Base-by-base conservation (phyloP, 805 yeast genomes). In the Starmerella stigmatis region DNA sequence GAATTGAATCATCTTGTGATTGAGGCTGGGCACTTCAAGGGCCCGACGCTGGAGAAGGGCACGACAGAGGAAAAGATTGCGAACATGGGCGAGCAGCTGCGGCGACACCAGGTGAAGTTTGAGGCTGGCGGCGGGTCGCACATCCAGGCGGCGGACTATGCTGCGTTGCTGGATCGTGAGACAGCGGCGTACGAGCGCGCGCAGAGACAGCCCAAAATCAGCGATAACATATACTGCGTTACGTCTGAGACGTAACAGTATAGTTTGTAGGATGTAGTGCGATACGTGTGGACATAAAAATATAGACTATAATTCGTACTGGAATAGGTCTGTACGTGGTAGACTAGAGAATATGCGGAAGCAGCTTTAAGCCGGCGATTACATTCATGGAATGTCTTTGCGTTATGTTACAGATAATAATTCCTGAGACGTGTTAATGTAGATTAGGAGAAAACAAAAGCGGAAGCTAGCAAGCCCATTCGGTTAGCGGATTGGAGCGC, bases 1-100 rank as follows among this genome's bases (percentile, higher is more conserved):
- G 75, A 75, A 47, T 69, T 88, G 47, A 96, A 86, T 54, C 77
- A 75, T 57, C 61, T 84, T 56, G 85, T 86, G 20, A 81, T 81
- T 45, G 80, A 78, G 54, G 60, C 74, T 66, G 86, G 86, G 3
- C 51, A 54, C 17, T 62, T 62, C 52, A 55, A 52, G 32, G 64
- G 64, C 4, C 49, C 49, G 19, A 16, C 23, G 23, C 16, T 33
- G 9, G 5, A 16, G n/a, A 22, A 28, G 8, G 47, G 30, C 13
- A 41, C 49, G 15, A 49, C 46, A 10, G 48, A 42, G 29, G 51
- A 51, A 23, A 51, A 51, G 17, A 51, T 49, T 1, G 43, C 44
- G 15, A 36, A 17, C 9, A 40, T 55, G 49, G 48, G 44, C 9
- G 44, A 31, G n/a, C 59, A 56, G 44, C 41, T 56, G 15, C 48